Percentiles rank a stretch among this genome's conserved stretches.
phyloP scores from a whole-genome alignment of 2,329 filamentous ascomycete species.

The Coniochaeta sp. region DNA sequence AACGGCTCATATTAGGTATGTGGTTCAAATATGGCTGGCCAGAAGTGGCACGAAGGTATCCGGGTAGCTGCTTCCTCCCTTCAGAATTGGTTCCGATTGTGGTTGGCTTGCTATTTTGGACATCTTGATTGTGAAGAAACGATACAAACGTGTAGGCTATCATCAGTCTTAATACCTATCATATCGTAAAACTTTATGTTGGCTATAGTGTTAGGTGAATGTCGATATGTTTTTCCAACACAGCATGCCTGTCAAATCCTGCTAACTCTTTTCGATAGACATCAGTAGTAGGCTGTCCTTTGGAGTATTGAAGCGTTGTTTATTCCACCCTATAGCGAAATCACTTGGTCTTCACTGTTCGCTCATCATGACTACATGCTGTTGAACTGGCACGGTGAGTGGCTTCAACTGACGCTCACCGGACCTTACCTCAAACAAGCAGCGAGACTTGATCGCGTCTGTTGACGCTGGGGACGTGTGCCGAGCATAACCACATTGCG shows the following conservation, averaged over 20 bases:
- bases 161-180: too few relatives aligned
- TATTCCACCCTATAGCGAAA: background rate
- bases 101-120: too few relatives aligned
- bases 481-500: background rate
- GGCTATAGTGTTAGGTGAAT: too few relatives aligned
- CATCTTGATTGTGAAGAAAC: too few relatives aligned
- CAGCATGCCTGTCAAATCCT: too few relatives aligned
- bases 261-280: too few relatives aligned
- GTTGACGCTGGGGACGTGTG: background rate
- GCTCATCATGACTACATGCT: background rate
- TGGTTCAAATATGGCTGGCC: background rate
- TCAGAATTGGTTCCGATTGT: background rate
- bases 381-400: background rate
- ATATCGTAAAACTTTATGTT: too few relatives aligned
- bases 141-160: too few relatives aligned
- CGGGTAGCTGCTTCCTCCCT: background rate
- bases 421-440: background rate
- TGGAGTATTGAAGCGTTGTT: too few relatives aligned
- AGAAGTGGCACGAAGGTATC: background rate
- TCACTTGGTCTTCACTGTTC: background rate
- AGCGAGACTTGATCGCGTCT: background rate
- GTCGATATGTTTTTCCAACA: too few relatives aligned
- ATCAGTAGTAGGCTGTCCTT: too few relatives aligned
- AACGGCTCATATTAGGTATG: background rate
- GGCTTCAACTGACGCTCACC: background rate